phyloP scores from a whole-genome alignment of 2,329 filamentous ascomycete genomes.

The Cercospora sp. region DNA sequence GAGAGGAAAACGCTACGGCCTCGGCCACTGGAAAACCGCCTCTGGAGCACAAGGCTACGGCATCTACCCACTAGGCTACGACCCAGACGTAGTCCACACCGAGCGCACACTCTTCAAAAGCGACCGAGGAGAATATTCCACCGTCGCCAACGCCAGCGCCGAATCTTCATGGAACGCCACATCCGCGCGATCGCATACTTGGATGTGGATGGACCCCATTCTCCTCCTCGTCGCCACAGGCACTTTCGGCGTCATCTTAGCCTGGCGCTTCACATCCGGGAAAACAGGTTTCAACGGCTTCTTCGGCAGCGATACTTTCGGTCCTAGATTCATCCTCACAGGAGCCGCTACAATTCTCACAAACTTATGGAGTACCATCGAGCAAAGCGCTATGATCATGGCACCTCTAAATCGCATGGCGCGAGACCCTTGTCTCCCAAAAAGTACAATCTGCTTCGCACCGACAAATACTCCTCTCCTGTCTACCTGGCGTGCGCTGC shows the following conservation, averaged over 20 bases:
- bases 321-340: conserved; percentile 28
- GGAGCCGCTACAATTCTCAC: conserved; percentile 23
- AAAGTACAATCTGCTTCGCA: conserved; percentile 21
- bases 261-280: conserved; percentile 23
- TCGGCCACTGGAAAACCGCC: conserved; percentile 16
- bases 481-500: conserved; percentile 17
- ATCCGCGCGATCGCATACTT: conserved; percentile 8
- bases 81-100: not conserved
- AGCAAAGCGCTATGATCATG: conserved; percentile 23
- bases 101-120: not conserved
- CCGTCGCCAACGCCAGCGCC: not conserved
- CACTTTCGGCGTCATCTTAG: conserved; percentile 23
- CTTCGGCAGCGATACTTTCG: conserved; percentile 28
- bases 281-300: conserved; percentile 26
- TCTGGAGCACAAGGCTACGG: conserved; percentile 11
- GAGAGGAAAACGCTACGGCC: conserved; percentile 16
- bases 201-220: conserved; percentile 19
- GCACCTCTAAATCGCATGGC: conserved; percentile 19
- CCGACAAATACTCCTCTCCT: conserved; percentile 23
- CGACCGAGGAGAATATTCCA: not conserved
- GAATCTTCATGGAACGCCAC: not conserved
- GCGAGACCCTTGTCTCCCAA: conserved; percentile 3
- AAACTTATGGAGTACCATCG: conserved; percentile 21
- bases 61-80: conserved; percentile 4
- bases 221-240: conserved; percentile 18